Conservation (phyloP, 352 stramenopile genomes). For the Thraustochytrium sp. region DNA sequence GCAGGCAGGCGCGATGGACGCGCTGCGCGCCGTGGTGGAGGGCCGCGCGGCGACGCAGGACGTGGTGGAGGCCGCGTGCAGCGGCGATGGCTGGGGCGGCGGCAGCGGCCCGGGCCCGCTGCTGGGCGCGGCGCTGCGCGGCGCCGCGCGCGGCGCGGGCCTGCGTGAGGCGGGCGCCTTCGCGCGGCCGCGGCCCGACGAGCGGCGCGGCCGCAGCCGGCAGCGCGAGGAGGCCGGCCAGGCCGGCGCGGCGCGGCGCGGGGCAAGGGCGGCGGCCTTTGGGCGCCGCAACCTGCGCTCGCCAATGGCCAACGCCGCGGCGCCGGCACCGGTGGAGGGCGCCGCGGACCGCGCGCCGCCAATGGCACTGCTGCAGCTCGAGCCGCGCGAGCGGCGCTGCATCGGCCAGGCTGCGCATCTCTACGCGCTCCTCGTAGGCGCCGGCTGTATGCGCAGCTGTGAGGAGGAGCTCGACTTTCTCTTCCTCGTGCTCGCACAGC, state of each 20-base stretch:
- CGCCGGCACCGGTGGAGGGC: not conserved
- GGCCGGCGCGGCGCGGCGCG: not conserved
- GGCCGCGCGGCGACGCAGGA: too few species aligned
- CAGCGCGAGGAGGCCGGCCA: not conserved
- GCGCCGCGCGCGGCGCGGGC: too few species aligned
- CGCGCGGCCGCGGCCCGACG: not conserved
- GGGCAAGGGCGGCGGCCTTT: not conserved
- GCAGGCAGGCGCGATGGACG: too few species aligned
- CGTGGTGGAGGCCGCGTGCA: too few species aligned
- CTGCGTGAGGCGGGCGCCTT: too few species aligned
- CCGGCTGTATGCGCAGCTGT: not conserved
- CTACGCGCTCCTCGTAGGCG: not conserved
- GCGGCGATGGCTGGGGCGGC: too few species aligned
- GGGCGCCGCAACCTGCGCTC: not conserved
- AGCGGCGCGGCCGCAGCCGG: not conserved
- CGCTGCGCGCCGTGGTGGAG: too few species aligned
- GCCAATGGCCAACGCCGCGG: not conserved
- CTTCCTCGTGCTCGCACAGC: not conserved
- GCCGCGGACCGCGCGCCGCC: not conserved
- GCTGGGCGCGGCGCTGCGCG: too few species aligned
- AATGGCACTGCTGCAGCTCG: not conserved
- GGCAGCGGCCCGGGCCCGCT: too few species aligned
- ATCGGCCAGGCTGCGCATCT: not conserved
- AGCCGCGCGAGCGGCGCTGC: not conserved
- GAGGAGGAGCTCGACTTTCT: not conserved